Conservation (phyloP, 371 early-diverging fungal genomes). For the Rhizomucor miehei region DNA sequence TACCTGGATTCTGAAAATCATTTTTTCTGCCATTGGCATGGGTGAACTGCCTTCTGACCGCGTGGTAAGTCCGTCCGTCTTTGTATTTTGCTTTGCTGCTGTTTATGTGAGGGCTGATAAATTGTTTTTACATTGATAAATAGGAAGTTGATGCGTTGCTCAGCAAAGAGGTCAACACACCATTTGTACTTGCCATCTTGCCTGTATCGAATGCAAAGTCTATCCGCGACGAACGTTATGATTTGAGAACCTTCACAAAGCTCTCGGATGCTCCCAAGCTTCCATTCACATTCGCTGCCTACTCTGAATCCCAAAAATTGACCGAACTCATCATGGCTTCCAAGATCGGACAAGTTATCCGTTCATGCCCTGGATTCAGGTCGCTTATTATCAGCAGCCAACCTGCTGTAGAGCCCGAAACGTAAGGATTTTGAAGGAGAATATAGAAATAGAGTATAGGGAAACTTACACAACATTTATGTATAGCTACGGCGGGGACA, state of each 20-base stretch:
- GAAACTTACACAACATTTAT: conserved; percentile 20
- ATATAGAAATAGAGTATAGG: no score
- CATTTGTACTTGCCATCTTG: conserved; percentile 69
- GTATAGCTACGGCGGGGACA: conserved; percentile 20
- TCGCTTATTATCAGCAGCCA: conserved; percentile 38
- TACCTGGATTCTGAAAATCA: conserved; percentile 19
- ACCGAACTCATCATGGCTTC: conserved; percentile 32
- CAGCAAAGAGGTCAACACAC: conserved; percentile 42
- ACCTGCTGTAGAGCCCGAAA: conserved; percentile 47
- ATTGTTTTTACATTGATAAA: no score
- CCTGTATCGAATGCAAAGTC: conserved; percentile 48
- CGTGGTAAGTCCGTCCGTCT: no score
- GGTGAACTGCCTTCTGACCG: conserved; percentile 27
- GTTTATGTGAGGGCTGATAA: no score
- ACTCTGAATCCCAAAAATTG: conserved; percentile 42
- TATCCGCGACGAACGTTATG: conserved; percentile 59
- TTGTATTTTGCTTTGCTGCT: no score
- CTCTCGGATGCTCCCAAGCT: conserved; percentile 14
- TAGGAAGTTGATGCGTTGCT: conserved; percentile 30
- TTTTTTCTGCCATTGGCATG: conserved; percentile 19
- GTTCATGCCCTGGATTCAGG: conserved; percentile 34
- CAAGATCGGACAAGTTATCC: conserved; percentile 34
- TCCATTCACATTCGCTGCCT: conserved; percentile 24
- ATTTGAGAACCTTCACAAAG: conserved; percentile 45
- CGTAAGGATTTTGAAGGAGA: conserved; percentile 20